Percentiles rank a stretch among this genome's conserved stretches.
These are phyloP conservation scores for Mycocentrospora acerina DNA, from an alignment of 2,329 filamentous ascomycete species.

Conservation along the genomic window DNA sequence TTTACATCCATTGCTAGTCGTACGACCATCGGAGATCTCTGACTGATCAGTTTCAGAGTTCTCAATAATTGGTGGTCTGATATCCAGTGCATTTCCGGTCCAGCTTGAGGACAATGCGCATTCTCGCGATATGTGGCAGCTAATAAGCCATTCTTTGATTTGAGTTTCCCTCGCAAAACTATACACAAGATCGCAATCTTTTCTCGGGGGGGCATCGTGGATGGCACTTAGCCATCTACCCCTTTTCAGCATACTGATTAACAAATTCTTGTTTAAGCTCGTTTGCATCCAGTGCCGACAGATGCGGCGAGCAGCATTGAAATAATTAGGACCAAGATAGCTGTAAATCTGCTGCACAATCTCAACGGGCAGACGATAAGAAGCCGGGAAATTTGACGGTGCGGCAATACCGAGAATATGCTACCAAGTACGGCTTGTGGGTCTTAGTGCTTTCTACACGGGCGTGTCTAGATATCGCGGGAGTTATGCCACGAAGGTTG, in stretches of 20 bases:
- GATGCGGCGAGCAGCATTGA: slow-evolving; percentile 61
- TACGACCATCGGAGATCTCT: slow-evolving; percentile 29
- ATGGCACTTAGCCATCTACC: slow-evolving; percentile 51
- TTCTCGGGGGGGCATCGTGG: slow-evolving; percentile 1
- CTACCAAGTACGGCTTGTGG: slow-evolving; percentile 41
- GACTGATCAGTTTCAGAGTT: slow-evolving; percentile 38
- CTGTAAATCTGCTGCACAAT: slow-evolving; percentile 52
- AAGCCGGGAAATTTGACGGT: slow-evolving; percentile 27
- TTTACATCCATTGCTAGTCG: slow-evolving; percentile 8
- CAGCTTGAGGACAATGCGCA: slow-evolving; percentile 49
- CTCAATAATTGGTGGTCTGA: slow-evolving; percentile 13
- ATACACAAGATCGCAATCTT: background rate
- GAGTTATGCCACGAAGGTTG: slow-evolving; percentile 2
- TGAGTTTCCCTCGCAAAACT: background rate
- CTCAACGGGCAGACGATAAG: slow-evolving; percentile 47
- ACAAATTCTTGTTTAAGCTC: slow-evolving; percentile 54
- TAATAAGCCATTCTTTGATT: slow-evolving; percentile 45
- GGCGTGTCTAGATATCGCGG: slow-evolving; percentile 15
- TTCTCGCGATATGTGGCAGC: slow-evolving; percentile 52
- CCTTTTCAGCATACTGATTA: slow-evolving; percentile 56
- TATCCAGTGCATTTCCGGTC: slow-evolving; percentile 39
- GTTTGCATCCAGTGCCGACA: slow-evolving; percentile 62
- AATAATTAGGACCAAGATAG: slow-evolving; percentile 52
- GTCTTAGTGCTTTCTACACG: slow-evolving; percentile 26
- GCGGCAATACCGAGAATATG: slow-evolving; percentile 22